Evolutionary conservation across 768 basidiomycete species (phyloP).

Genomic region (Russula lepida): DNA sequence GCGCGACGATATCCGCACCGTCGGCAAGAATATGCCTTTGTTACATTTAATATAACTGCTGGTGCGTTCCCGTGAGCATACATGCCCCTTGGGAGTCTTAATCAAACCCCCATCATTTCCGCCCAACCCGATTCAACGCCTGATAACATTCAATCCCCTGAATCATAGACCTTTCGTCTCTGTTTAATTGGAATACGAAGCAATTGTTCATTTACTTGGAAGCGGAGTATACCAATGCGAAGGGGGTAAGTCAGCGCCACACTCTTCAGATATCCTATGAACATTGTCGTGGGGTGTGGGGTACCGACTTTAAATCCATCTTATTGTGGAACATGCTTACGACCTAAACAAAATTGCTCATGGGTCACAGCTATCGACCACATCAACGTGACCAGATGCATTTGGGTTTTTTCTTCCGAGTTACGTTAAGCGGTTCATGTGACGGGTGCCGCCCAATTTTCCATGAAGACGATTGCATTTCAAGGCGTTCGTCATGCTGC

Average conservation of each 20-base stretch:
- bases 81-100: background rate
- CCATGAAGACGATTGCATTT: background rate
- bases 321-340: background rate
- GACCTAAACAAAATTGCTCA: background rate
- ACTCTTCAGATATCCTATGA: background rate
- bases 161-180: slow-evolving; percentile 59
- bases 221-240: slow-evolving; percentile 68
- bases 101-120: background rate
- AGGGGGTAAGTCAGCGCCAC: slow-evolving; percentile 48
- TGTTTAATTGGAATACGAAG: slow-evolving; percentile 97
- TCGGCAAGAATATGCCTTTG: slow-evolving; percentile 70
- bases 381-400: background rate
- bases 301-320: background rate
- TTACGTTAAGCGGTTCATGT: background rate
- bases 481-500: background rate
- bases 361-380: background rate
- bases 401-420: background rate
- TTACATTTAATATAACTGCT: slow-evolving; percentile 73
- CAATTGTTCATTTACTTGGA: slow-evolving; percentile 83
- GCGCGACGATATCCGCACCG: slow-evolving; percentile 43
- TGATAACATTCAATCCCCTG: background rate
- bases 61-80: slow-evolving; percentile 39
- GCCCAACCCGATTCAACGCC: background rate
- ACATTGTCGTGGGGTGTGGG: background rate
- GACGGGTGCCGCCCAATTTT: background rate